Evolutionary conservation across 2,329 filamentous ascomycete genomes (phyloP).

Genomic region (Phaeosphaeriaceae sp.): DNA sequence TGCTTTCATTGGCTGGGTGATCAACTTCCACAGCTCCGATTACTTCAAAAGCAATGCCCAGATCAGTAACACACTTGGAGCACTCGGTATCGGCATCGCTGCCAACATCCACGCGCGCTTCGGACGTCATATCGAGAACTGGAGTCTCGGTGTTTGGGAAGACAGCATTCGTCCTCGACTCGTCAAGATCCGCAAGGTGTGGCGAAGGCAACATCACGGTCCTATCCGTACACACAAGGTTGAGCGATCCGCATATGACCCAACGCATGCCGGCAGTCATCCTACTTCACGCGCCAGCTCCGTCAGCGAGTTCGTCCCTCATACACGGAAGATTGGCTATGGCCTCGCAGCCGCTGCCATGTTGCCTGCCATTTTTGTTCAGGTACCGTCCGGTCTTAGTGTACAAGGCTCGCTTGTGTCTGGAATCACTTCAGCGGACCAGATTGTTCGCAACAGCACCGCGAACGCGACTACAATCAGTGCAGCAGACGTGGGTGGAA

Average conservation of each 20-base stretch:
- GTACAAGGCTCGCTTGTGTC: conserved; percentile 64
- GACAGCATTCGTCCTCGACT: conserved; percentile 53
- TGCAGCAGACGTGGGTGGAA: conserved; percentile 29
- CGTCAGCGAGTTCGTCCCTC: conserved; percentile 36
- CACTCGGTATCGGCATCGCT: conserved; percentile 76
- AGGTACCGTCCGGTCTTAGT: conserved; percentile 66
- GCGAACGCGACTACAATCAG: conserved; percentile 50
- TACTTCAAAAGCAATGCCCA: conserved; percentile 75
- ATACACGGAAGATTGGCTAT: conserved; percentile 62
- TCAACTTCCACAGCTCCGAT: conserved; percentile 74
- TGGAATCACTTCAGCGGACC: conserved; percentile 64
- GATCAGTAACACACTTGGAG: conserved; percentile 78
- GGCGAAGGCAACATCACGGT: conserved; percentile 27
- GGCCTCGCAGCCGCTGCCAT: conserved; percentile 84
- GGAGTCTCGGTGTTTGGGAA: conserved; percentile 62
- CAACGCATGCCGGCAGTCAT: conserved; percentile 22
- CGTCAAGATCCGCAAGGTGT: conserved; percentile 35
- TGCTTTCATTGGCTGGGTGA: conserved; percentile 74
- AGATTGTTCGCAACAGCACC: conserved; percentile 59
- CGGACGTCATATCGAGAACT: conserved; percentile 66
- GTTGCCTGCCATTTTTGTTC: conserved; percentile 82
- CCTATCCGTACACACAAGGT: conserved; percentile 17
- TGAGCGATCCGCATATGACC: conserved; percentile 28
- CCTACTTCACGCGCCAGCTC: conserved; percentile 30
- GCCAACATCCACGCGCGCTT: conserved; percentile 80